These are phyloP conservation scores for Trichothecium sympodiale DNA, from an alignment of 2,329 filamentous ascomycete genomes.

Conservation along the genomic window DNA sequence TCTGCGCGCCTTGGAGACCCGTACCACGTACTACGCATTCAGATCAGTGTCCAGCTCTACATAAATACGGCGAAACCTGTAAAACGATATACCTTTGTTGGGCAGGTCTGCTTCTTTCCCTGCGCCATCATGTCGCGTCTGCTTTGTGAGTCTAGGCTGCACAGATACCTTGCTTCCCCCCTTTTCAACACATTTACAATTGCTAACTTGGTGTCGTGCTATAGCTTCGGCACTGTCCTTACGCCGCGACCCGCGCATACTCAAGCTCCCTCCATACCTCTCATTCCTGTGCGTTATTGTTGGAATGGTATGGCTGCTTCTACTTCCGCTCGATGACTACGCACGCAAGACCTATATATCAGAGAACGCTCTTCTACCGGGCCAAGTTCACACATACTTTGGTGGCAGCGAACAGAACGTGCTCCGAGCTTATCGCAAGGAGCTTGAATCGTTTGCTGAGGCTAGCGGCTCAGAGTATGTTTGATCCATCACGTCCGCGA, in stretches of 20 bases:
- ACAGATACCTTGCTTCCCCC: not conserved
- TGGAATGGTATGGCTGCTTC: conserved; percentile 79
- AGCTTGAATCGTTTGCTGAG: conserved; percentile 55
- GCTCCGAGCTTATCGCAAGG: conserved; percentile 79
- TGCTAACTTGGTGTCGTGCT: conserved; percentile 2
- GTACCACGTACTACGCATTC: too few relatives aligned
- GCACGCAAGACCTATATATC: conserved; percentile 91
- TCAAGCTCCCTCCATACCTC: conserved; percentile 77
- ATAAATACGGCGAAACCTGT: too few relatives aligned
- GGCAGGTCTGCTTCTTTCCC: too few relatives aligned
- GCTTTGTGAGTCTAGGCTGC: conserved; percentile 29
- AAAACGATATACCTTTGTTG: too few relatives aligned
- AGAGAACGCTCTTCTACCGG: conserved; percentile 89
- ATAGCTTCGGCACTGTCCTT: conserved; percentile 54
- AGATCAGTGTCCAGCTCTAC: too few relatives aligned
- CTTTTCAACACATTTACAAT: not conserved
- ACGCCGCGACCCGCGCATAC: conserved; percentile 68
- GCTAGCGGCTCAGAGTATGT: conserved; percentile 42
- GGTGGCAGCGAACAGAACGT: conserved; percentile 92
- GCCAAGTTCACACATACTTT: conserved; percentile 97
- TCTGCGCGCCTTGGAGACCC: too few relatives aligned
- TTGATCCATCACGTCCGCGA: conserved; percentile 1
- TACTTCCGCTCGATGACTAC: conserved; percentile 84
- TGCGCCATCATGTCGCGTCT: conserved; percentile 36
- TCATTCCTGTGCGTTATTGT: conserved; percentile 76